A percentile compares a stretch with the other conserved stretches of the same genome.
These are phyloP conservation scores for Auriscalpium microsporum DNA, from an alignment of 768 basidiomycete genomes.

Conservation along the genomic window DNA sequence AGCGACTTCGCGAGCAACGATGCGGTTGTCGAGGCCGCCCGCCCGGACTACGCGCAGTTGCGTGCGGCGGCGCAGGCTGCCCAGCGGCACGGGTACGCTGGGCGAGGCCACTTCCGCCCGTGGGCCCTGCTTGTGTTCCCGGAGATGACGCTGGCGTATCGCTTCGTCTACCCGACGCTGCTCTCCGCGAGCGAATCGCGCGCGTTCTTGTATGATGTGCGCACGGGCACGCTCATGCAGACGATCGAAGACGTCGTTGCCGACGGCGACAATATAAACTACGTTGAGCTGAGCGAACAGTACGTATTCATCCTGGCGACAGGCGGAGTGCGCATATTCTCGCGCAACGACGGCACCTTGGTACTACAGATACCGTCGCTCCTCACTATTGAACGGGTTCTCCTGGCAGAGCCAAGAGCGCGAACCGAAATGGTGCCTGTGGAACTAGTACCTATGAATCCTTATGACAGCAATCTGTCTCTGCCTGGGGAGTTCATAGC, in stretches of 20 bases:
- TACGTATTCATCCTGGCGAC: slow-evolving; percentile 55
- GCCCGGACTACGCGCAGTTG: slow-evolving; percentile 22
- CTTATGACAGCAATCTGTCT: not conserved
- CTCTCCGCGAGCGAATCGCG: slow-evolving; percentile 36
- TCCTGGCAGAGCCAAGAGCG: not conserved
- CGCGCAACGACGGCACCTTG: slow-evolving; percentile 35
- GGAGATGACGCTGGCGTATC: slow-evolving; percentile 41
- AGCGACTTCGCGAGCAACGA: slow-evolving; percentile 17
- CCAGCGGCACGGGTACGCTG: slow-evolving; percentile 4
- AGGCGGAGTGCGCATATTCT: slow-evolving; percentile 43
- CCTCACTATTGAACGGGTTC: not conserved
- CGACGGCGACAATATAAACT: slow-evolving; percentile 30
- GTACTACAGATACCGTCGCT: slow-evolving; percentile 29
- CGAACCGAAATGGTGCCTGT: slow-evolving; percentile 1
- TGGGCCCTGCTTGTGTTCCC: slow-evolving; percentile 51
- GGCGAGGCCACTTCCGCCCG: slow-evolving; percentile 49
- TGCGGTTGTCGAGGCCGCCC: not conserved
- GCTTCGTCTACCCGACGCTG: slow-evolving; percentile 61
- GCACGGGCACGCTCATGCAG: slow-evolving; percentile 39
- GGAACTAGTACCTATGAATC: not conserved
- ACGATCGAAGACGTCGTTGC: slow-evolving; percentile 35
- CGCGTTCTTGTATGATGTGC: slow-evolving; percentile 59
- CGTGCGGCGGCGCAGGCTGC: slow-evolving; percentile 18
- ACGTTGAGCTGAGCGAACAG: slow-evolving; percentile 54
- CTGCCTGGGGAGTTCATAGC: not conserved